Evolutionary conservation across 768 basidiomycete genomes (phyloP).

Genomic region (Lactifluus pinguis): DNA sequence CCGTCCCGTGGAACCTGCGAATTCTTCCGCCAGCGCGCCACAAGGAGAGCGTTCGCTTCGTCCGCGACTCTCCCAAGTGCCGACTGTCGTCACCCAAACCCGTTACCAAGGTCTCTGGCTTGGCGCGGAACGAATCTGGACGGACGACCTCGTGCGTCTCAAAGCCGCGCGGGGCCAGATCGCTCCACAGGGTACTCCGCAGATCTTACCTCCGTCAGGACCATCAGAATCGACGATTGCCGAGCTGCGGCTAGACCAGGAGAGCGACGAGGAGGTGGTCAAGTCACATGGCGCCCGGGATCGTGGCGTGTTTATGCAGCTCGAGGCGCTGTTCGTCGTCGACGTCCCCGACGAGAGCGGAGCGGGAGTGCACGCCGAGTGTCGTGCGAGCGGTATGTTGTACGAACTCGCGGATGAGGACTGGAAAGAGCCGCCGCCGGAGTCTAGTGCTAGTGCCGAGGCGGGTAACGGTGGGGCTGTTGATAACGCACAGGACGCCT

Average conservation of each 20-base stretch:
- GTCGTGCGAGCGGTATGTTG: slow-evolving; percentile 61
- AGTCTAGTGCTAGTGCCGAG: neutral
- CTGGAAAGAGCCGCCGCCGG: slow-evolving; percentile 38
- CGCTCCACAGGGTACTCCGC: slow-evolving; percentile 53
- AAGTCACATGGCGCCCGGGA: slow-evolving; percentile 40
- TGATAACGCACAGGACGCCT: slow-evolving; percentile 10
- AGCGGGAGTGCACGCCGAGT: slow-evolving; percentile 39
- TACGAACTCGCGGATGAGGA: slow-evolving; percentile 73
- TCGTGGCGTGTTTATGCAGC: slow-evolving; percentile 62
- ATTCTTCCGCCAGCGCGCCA: neutral
- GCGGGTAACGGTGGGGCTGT: slow-evolving; percentile 28
- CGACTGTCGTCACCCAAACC: slow-evolving; percentile 34
- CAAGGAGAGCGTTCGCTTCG: neutral
- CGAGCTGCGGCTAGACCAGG: slow-evolving; percentile 9
- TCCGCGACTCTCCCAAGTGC: neutral
- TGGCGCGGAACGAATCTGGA: slow-evolving; percentile 85
- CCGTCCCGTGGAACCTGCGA: neutral
- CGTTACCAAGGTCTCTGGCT: slow-evolving; percentile 81
- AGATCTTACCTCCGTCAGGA: slow-evolving; percentile 55
- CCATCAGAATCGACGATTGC: slow-evolving; percentile 29
- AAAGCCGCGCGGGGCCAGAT: slow-evolving; percentile 59
- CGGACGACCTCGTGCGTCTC: slow-evolving; percentile 73
- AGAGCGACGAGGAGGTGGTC: slow-evolving; percentile 7
- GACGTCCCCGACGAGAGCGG: slow-evolving; percentile 41
- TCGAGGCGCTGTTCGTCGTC: slow-evolving; percentile 57